Conservation (phyloP, 2,329 filamentous ascomycete genomes). For the Anthostomella pinea region DNA sequence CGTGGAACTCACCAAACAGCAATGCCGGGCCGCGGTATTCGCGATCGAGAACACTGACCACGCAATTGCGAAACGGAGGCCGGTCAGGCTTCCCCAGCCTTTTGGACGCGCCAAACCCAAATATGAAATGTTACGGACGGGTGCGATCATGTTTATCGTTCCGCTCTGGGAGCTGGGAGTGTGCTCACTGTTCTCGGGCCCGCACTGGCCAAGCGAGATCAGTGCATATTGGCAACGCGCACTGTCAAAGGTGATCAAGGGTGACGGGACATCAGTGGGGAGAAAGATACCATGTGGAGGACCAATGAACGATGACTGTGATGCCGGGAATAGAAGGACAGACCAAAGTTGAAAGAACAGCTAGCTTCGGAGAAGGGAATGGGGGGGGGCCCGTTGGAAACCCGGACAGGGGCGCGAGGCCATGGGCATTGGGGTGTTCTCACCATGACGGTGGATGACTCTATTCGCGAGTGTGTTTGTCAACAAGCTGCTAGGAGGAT, state of each 20-base stretch:
- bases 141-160: too few relatives aligned
- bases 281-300: background rate
- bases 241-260: background rate
- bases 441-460: constrained; percentile 1
- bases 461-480: constrained; percentile 1
- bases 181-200: too few relatives aligned
- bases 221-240: background rate
- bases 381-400: background rate
- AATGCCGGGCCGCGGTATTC: too few relatives aligned
- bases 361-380: constrained; percentile 1
- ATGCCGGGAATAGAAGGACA: background rate
- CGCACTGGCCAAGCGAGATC: background rate
- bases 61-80: too few relatives aligned
- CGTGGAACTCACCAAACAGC: too few relatives aligned
- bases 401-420: too few relatives aligned
- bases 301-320: background rate
- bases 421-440: background rate
- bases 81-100: constrained; percentile 4
- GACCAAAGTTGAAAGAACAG: background rate
- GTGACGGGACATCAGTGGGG: constrained; percentile 1
- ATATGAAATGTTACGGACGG: background rate
- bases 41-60: too few relatives aligned
- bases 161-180: too few relatives aligned
- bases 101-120: background rate
- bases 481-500: too few relatives aligned